Conservation (phyloP, 495 filamentous ascomycete species). For the Astrothelium macrocarpum region DNA sequence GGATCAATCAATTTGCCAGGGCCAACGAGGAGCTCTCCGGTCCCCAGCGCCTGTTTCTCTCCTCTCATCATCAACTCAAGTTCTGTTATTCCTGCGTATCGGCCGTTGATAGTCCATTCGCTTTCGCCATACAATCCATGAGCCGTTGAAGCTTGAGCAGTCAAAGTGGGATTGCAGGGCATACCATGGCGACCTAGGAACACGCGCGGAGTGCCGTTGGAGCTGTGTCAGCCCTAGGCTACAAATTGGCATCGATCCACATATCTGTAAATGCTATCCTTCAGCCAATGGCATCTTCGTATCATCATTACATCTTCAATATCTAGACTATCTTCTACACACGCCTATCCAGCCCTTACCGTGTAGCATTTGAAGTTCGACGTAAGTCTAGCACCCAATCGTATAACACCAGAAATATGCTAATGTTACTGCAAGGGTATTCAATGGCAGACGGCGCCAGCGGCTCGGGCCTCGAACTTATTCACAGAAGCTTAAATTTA, state of each 20-base stretch:
- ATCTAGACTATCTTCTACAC: neutral
- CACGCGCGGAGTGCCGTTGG: slow-evolving; percentile 22
- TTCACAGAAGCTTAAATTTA: neutral
- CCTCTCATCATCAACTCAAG: slow-evolving; percentile 14
- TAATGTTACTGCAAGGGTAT: neutral
- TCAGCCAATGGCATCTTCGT: neutral
- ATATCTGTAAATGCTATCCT: neutral
- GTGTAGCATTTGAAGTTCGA: neutral
- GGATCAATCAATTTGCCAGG: slow-evolving; percentile 20
- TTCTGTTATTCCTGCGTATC: slow-evolving; percentile 22
- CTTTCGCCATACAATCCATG: slow-evolving; percentile 15
- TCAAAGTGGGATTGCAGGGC: neutral
- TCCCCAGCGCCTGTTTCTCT: slow-evolving; percentile 13
- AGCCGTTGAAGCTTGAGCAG: neutral
- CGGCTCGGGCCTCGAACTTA: neutral
- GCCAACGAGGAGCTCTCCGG: slow-evolving; percentile 16
- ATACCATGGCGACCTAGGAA: slow-evolving; percentile 23
- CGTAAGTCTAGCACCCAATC: neutral
- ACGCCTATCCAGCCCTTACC: neutral
- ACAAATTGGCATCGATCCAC: neutral
- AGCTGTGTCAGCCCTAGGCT: slow-evolving; percentile 20
- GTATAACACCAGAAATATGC: neutral
- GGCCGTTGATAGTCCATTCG: slow-evolving; percentile 21
- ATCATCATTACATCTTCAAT: neutral
- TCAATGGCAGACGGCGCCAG: neutral